A percentile compares a stretch with the other conserved stretches of the same genome.
Evolutionary conservation across 108 stramenopile genomes (phyloP).

Genomic region (Chaetoceros tenuissimus): DNA sequence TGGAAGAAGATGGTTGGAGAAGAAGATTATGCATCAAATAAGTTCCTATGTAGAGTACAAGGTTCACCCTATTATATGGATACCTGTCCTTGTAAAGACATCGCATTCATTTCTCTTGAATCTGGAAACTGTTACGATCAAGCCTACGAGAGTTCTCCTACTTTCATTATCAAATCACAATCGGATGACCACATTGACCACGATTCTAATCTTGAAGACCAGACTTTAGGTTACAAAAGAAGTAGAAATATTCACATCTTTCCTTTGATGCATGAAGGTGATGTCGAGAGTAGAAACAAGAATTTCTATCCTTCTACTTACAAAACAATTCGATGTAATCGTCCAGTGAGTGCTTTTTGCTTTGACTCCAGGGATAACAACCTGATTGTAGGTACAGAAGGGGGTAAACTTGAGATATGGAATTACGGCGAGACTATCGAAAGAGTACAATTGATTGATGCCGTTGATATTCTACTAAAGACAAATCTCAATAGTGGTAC

Average conservation of each 20-base stretch:
- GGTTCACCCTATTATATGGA: not conserved
- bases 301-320: conserved; percentile 30
- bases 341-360: conserved; percentile 31
- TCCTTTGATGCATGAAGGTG: not conserved
- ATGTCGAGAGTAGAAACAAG: conserved; percentile 13
- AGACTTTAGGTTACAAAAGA: no score
- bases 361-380: conserved; percentile 32
- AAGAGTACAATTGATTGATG: no score
- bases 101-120: not conserved
- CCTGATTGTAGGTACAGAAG: conserved; percentile 34
- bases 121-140: no score
- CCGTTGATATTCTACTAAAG: no score
- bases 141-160: no score
- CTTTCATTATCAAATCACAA: no score
- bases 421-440: conserved; percentile 12
- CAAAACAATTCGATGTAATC: conserved; percentile 17
- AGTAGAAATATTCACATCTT: no score
- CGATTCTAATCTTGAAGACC: no score
- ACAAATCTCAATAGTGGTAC: no score
- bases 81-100: not conserved
- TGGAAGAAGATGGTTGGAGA: conserved; percentile 12
- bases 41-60: not conserved
- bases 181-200: no score
- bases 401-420: conserved; percentile 47
- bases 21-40: not conserved